These are phyloP conservation scores for Leptographium flavum DNA, from an alignment of 2,329 filamentous ascomycete genomes.

Conservation along the genomic window DNA sequence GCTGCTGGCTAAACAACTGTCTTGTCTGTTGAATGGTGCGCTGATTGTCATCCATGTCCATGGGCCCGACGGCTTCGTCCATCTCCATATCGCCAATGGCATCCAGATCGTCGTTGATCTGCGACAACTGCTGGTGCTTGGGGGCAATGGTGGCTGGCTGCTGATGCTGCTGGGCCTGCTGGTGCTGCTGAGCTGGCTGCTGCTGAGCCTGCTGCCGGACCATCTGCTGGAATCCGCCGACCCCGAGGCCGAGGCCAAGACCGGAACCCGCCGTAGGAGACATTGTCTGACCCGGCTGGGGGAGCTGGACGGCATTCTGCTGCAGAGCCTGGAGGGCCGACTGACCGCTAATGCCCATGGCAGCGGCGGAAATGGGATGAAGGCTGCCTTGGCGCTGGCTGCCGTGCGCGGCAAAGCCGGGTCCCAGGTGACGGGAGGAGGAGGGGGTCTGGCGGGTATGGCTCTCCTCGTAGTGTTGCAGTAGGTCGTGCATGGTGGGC, in stretches of 20 bases:
- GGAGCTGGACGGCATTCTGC: conserved; percentile 9
- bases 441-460: conserved; percentile 57
- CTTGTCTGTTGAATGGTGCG: conserved; percentile 55
- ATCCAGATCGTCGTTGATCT: conserved; percentile 57
- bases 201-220: conserved; percentile 23
- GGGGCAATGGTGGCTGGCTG: conserved; percentile 11
- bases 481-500: conserved; percentile 81
- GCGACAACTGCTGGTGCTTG: conserved; percentile 17
- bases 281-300: conserved; percentile 12
- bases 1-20: conserved; percentile 51
- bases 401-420: neutral
- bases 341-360: neutral
- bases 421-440: conserved; percentile 16
- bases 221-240: conserved; percentile 24
- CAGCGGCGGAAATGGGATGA: neutral
- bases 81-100: conserved; percentile 92
- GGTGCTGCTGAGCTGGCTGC: conserved; percentile 15
- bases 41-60: conserved; percentile 49
- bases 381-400: conserved; percentile 2
- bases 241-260: conserved; percentile 18
- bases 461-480: conserved; percentile 93
- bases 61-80: conserved; percentile 62
- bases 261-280: conserved; percentile 2
- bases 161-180: conserved; percentile 11
- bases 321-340: conserved; percentile 8